Evolutionary conservation across 1,139 yeast genomes (phyloP), one percentile per base, ranked within the genome.

Genomic region (Pichia sp.): DNA sequence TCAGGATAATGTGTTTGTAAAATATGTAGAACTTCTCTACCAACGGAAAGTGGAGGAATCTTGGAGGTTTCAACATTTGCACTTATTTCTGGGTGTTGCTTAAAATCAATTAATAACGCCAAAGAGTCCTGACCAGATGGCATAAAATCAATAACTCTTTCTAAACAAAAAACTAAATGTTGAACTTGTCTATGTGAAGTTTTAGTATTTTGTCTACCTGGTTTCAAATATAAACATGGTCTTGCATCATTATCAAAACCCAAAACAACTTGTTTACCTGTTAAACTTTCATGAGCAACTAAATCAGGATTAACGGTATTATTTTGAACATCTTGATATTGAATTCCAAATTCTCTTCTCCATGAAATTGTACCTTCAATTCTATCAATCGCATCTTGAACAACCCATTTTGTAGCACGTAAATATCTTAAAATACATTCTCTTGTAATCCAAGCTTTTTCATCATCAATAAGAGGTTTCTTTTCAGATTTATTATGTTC

Each of bases 1-100:
- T 92, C 98, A 2, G 97, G 97, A 62, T 92, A 92, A 63, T 92
- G 97, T 22, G 95, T 89, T 67, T 92, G 97, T 55, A 90, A 70
- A 55, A 89, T 87, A 61, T 82, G 85, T 51, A 90, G 69, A 35
- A 89, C 95, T 62, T 87, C 94, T 52, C 87, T 79, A 27, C 94
- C 85, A 26, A 72, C 82, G 34, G 84, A 76, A 32, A 92, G 71
- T 1, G 96, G 89, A 4, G 98, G 98, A 41, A 87, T 76, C 63
- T 86, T 87, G 39, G 77, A 68, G 10, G 75, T 69, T 45, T 67
- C 76, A 58, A 65, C 80, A 63, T 65, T 74, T 9, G 60, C 54
- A n/a, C 59, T 59, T 49, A 63, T 71, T 49, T 71, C 79, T 1
- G 71, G 69, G 52, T 79, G 76, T 35, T 78, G 82, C 64, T 89